Evolutionary conservation across 2,329 filamentous ascomycete genomes (phyloP), one percentile per base, ranked within the genome.

Genomic region (Ophiostoma sp.): DNA sequence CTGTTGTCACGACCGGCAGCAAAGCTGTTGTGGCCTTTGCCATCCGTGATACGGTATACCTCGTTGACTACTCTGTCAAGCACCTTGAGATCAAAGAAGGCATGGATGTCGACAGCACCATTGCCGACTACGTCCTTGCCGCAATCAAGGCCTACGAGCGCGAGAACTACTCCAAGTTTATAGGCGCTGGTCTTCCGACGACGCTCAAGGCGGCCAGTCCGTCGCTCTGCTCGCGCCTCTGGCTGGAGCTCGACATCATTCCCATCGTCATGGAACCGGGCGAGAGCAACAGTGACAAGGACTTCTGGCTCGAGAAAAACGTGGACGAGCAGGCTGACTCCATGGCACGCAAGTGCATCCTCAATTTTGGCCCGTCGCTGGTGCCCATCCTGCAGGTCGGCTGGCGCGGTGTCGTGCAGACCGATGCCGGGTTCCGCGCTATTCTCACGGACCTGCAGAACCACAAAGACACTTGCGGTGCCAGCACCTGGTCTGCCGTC

Each of bases 321-420:
- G 83, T 93, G 4, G 91, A 93, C 73, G 91, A 95, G 75, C 88
- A 93, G 76, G 90, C 91, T 1, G 91, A 94, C 75, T 90, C 89
- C 0, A 90, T 93, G 85, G 89, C 88, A 1, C 83, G 91, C 70
- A 93, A 93, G 79, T 92, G 89, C 76, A 83, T 93, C 71, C 85
- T 88, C 88, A 81, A 88, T 72, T 93, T 93, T 73, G 90, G 90
- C 0, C 91, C 91, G 0, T 89, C 85, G 27, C 82, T 89, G 60
- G 84, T 87, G 60, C 90, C 91, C 2, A 81, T 91, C 12, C 79
- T 93, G 5, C 84, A 86, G 68, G 83, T 93, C 42, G 89, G 87
- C 64, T 88, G 85, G 76, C 81, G 84, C 65, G 90, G 90, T 47
- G 77, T 85, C 64, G 90, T 93, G 12, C 85, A 90, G 76, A 89